phyloP scores from a whole-genome alignment of 169 alveolate genomes.

The Cystoisospora suis region DNA sequence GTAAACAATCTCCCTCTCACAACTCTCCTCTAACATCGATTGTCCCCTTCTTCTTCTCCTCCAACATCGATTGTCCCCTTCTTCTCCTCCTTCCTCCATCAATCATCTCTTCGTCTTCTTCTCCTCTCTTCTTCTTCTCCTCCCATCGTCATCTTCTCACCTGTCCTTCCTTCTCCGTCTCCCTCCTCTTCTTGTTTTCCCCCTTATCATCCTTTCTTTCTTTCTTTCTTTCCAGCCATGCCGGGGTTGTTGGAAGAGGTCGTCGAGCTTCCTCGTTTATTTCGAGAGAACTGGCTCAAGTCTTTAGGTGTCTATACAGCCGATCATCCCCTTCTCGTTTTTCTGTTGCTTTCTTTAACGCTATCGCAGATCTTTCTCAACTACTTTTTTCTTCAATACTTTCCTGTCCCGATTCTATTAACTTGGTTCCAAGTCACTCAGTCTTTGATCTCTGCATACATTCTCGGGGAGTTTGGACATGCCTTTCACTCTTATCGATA shows the following conservation, averaged over 20 bases:
- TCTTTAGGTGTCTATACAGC: neutral
- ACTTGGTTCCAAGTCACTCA: conserved; percentile 62
- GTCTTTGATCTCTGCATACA: conserved; percentile 40
- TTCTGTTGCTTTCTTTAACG: neutral
- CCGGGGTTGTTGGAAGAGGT: neutral
- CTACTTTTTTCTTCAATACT: conserved; percentile 37
- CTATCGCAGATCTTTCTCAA: conserved; percentile 54
- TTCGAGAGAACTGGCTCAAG: conserved; percentile 1
- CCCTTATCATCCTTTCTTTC: too few relatives aligned
- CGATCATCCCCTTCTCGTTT: neutral
- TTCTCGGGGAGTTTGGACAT: conserved; percentile 57
- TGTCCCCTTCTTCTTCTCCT: too few relatives aligned
- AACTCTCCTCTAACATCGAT: too few relatives aligned
- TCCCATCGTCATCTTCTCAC: too few relatives aligned
- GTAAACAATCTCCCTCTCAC: too few relatives aligned
- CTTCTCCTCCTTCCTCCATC: too few relatives aligned
- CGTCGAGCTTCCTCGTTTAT: neutral
- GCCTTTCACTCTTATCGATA: conserved; percentile 32
- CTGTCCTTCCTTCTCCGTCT: too few relatives aligned
- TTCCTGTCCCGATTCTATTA: conserved; percentile 52
- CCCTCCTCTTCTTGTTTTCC: too few relatives aligned
- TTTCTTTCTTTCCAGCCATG: too few relatives aligned
- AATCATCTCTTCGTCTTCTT: too few relatives aligned
- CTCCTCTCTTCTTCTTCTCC: too few relatives aligned
- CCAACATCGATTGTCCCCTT: too few relatives aligned